These are phyloP conservation scores for Sordariomycetes sp. DNA, from an alignment of 2,329 filamentous ascomycete genomes.

Conservation along the genomic window DNA sequence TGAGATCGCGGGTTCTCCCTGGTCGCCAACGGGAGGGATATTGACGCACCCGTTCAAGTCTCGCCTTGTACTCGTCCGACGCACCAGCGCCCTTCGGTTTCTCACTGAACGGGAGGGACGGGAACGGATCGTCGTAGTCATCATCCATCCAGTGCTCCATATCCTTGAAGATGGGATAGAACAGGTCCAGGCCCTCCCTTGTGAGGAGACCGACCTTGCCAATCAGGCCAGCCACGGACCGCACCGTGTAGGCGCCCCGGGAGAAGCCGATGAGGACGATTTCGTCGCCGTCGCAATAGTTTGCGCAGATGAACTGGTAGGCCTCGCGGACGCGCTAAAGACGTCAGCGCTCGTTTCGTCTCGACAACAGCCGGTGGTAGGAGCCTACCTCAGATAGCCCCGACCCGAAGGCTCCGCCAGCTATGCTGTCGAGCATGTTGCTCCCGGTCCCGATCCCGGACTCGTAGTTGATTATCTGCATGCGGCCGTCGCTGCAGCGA, in stretches of 20 bases:
- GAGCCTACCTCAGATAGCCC: slow-evolving; percentile 38
- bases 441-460: slow-evolving; percentile 47
- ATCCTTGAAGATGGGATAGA: slow-evolving; percentile 45
- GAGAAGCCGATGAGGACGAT: slow-evolving; percentile 48
- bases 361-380: not conserved
- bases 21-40: not conserved
- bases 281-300: slow-evolving; percentile 47
- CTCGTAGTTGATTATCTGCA: slow-evolving; percentile 52
- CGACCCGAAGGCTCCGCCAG: slow-evolving; percentile 43
- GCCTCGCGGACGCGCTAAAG: slow-evolving; percentile 44
- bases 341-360: not conserved
- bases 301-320: slow-evolving; percentile 51
- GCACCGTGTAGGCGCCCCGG: slow-evolving; percentile 45
- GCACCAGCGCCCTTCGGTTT: slow-evolving; percentile 36
- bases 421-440: slow-evolving; percentile 35
- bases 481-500: slow-evolving; percentile 35
- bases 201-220: slow-evolving; percentile 39
- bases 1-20: not conserved
- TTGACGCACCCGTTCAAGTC: slow-evolving; percentile 27
- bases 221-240: slow-evolving; percentile 45
- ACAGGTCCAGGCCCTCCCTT: slow-evolving; percentile 39
- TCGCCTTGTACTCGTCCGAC: slow-evolving; percentile 28
- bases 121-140: slow-evolving; percentile 34
- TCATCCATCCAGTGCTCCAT: slow-evolving; percentile 41
- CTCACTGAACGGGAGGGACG: slow-evolving; percentile 31